Evolutionary conservation across 2,329 filamentous ascomycete genomes (phyloP), one percentile per base, ranked within the genome.

Genomic region (Sclerotinia minor): DNA sequence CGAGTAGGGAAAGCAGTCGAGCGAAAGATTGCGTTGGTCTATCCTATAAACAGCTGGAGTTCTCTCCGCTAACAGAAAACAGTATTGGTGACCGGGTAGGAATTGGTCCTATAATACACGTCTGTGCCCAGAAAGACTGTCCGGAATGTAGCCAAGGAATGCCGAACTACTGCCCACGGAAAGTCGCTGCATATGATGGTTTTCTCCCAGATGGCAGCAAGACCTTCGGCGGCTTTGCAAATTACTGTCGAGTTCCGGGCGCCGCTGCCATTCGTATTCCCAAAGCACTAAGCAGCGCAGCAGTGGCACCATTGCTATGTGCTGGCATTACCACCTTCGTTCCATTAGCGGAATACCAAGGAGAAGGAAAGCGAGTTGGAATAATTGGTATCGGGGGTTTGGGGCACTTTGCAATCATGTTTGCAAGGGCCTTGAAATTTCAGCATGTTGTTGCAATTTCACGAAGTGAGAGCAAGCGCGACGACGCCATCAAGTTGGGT

Each of bases 251-350:
- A 26, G 83, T 82, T 0, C 82, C 83, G 1, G 80, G 79, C 15
- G 83, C 85, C 72, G 93, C 92, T 71, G 82, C 81, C 53, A 83
- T 87, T 73, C 83, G 83, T 70, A 85, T 87, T 53, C 85, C 85
- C 0, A 83, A 86, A 19, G 76, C 75, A 0, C 77, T 87, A 13
- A 77, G 80, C 11, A 81, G 81, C 0, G 80, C 83, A 41, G 75
- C 80, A 1, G 83, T 82, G 0, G 85, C 90, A 1, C 91, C 91
- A 1, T 87, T 94, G 81, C 82, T 94, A 32, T 94, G 92, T 75
- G 92, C 87, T 1, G 91, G 92, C 1, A 83, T 94, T 65, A 95
- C 92, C 0, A 84, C 89, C 0, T 95, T 85, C 75, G 84, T 84
- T 6, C 91, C 92, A 0, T 79, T 95, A 24, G 83, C 84, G 63